These are phyloP conservation scores for Manihot esculenta DNA, from an alignment of 441 rosid genomes.

Conservation along the genomic window DNA sequence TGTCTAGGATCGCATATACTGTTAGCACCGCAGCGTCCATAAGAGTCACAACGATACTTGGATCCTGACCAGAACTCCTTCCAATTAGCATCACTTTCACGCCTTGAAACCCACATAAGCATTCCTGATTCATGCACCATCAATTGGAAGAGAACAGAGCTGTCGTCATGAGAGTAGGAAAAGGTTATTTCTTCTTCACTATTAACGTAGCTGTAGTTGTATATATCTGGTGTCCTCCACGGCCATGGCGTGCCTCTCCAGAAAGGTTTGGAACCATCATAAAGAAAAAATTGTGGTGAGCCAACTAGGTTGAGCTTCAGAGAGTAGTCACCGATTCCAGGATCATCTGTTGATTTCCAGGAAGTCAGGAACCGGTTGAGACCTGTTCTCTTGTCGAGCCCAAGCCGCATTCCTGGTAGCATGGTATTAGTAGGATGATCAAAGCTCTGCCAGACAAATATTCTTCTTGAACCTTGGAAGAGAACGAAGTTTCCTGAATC, in stretches of 20 bases:
- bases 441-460: conserved; percentile 26
- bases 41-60: conserved; percentile 50
- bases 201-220: background rate
- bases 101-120: conserved; percentile 36
- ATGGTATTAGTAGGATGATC: conserved; percentile 21
- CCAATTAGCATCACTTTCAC: conserved; percentile 37
- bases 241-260: conserved; percentile 17
- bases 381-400: conserved; percentile 16
- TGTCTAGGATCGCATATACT: background rate
- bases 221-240: background rate
- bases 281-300: conserved; percentile 10
- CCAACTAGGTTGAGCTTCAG: conserved; percentile 2
- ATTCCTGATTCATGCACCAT: conserved; percentile 7
- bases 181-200: conserved; percentile 1
- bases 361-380: background rate
- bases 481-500: conserved; percentile 24
- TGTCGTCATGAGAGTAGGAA: background rate
- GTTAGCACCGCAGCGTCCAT: conserved; percentile 15
- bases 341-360: conserved; percentile 23
- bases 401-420: conserved; percentile 21
- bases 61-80: conserved; percentile 42
- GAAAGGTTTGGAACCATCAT: background rate
- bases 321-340: conserved; percentile 12
- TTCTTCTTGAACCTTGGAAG: background rate
- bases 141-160: background rate